Evolutionary conservation across 2,329 filamentous ascomycete genomes (phyloP).

Genomic region (Mycocentrospora acerina): DNA sequence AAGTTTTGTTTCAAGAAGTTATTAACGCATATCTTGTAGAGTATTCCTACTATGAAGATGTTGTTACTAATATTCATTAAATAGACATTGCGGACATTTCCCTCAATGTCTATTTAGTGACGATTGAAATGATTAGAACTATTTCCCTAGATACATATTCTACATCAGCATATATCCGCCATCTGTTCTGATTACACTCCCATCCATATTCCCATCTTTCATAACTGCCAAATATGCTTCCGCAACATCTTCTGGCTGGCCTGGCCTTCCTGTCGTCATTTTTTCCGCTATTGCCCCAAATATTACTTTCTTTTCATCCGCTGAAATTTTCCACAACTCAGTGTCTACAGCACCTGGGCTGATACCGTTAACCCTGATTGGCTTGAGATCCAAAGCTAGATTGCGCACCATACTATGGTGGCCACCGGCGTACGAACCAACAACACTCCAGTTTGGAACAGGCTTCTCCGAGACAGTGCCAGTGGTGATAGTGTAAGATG

Average conservation of each 20-base stretch:
- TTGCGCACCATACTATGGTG: slow-evolving; percentile 56
- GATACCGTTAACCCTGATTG: slow-evolving; percentile 64
- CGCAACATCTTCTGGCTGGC: slow-evolving; percentile 33
- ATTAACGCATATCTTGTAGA: too few species aligned
- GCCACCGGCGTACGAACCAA: slow-evolving; percentile 53
- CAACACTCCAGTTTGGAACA: slow-evolving; percentile 52
- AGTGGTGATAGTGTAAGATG: slow-evolving; percentile 59
- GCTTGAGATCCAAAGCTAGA: slow-evolving; percentile 64
- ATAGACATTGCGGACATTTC: too few species aligned
- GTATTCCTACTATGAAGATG: too few species aligned
- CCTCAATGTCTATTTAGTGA: too few species aligned
- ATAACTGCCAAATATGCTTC: slow-evolving; percentile 53
- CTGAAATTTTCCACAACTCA: slow-evolving; percentile 43
- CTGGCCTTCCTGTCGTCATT: slow-evolving; percentile 31
- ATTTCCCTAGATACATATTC: too few species aligned
- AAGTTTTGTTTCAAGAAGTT: too few species aligned
- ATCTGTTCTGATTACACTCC: slow-evolving; percentile 48
- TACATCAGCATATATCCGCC: slow-evolving; percentile 37
- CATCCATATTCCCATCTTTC: slow-evolving; percentile 50
- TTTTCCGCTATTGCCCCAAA: slow-evolving; percentile 19
- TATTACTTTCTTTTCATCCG: slow-evolving; percentile 25
- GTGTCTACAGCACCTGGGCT: slow-evolving; percentile 56
- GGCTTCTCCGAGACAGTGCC: slow-evolving; percentile 57
- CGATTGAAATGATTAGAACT: too few species aligned
- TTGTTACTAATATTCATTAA: too few species aligned